Percentiles rank a stretch among this genome's conserved stretches.
phyloP scores from a whole-genome alignment of 2,329 filamentous ascomycete species.

The Penicillium sp. region DNA sequence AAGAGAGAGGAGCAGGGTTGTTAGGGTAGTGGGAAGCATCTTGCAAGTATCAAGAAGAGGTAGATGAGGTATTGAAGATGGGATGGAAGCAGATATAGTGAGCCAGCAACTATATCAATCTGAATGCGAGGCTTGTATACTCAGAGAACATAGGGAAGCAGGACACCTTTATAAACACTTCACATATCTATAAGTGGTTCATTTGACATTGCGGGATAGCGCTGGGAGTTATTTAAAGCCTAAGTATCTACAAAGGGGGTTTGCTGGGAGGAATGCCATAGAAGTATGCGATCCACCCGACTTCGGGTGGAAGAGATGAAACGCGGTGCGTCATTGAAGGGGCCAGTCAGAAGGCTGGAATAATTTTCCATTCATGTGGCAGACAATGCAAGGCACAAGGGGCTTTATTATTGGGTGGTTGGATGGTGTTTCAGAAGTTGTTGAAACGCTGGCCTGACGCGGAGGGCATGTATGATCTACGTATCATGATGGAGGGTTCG shows the following conservation, averaged over 20 bases:
- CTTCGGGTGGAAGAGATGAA: not conserved
- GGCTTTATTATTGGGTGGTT: slow-evolving; percentile 7
- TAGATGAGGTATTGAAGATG: not conserved
- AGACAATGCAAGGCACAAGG: slow-evolving; percentile 1
- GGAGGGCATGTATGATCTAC: not conserved
- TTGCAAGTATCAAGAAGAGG: not conserved
- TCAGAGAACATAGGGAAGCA: too few species aligned
- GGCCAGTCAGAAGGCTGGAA: not conserved
- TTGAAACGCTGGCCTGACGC: slow-evolving; percentile 5
- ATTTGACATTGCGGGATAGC: not conserved
- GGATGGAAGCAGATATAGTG: too few species aligned
- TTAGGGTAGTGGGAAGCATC: not conserved
- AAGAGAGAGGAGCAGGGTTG: not conserved
- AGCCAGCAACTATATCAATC: too few species aligned
- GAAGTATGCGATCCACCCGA: slow-evolving; percentile 7
- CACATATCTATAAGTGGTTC: not conserved
- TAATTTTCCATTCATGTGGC: not conserved
- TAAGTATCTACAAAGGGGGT: not conserved
- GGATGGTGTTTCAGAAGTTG: slow-evolving; percentile 2
- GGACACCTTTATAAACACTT: too few species aligned
- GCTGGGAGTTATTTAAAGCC: not conserved
- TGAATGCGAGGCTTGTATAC: too few species aligned
- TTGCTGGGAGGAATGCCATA: slow-evolving; percentile 8
- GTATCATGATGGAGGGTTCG: not conserved
- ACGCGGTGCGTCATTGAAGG: not conserved